Evolutionary conservation across 805 yeast species (phyloP), one percentile per base, ranked within the genome.

Genomic region (Saturnispora sekii): DNA sequence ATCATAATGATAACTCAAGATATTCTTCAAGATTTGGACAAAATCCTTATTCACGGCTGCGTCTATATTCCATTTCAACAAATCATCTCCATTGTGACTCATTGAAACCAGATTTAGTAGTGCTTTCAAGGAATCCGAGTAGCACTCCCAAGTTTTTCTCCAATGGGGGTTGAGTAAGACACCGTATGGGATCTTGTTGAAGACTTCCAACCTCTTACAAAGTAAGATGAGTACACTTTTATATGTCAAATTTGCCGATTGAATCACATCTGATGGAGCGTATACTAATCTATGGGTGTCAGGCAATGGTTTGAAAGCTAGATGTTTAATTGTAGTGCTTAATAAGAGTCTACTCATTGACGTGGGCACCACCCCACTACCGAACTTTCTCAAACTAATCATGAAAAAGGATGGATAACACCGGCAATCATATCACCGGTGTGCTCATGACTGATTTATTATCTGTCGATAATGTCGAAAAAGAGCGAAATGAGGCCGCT

Each of bases 81-180:
- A 37, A n/a, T 48, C 38, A 5, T 43, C 43, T 15, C 42, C 45
- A 16, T 35, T 39, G 3, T 41, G 41, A 18, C 45, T 38, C 37
- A 35, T 30, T n/a, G 35, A 70, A 58, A 44, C 66, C 39, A 70
- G 65, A 2, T 66, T 57, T 18, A 74, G 54, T 41, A 80, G 54
- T 5, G 73, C 66, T 41, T 74, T 66, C 66, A 87, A 73, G 2
- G 95, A 81, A 46, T 77, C 70, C 50, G 86, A 66, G 64, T 90
- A 90, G 40, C 81, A 64, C 53, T 76, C 71, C 66, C 87, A 86
- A 17, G 84, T 81, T 53, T 76, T 77, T 10, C 90, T 82, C 42
- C 90, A 81, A 55, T 85, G 78, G 5, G 97, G 97, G 59, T 90
- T 90, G 49, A 90, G 63, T 45, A 88, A 81, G 39, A 82, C 87